These are phyloP conservation scores for Bacidia gigantensis DNA, from an alignment of 495 filamentous ascomycete species.

Conservation along the genomic window DNA sequence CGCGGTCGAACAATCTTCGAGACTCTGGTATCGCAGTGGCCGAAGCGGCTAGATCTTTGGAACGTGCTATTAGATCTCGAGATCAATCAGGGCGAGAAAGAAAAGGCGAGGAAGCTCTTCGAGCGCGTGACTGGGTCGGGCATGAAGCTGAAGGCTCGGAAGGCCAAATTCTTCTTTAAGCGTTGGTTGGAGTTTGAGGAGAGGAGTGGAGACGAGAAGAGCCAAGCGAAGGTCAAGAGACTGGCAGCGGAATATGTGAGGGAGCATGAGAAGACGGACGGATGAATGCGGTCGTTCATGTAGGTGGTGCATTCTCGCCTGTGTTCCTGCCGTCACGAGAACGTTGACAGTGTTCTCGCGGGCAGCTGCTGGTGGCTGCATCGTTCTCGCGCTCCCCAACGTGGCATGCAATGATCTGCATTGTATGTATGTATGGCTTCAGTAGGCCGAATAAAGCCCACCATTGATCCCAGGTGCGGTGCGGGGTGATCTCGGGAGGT, in stretches of 20 bases:
- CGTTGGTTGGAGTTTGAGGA: conserved; percentile 73
- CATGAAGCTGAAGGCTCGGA: conserved; percentile 48
- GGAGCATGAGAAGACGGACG: conserved; percentile 34
- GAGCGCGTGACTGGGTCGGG: conserved; percentile 46
- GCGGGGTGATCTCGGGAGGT: neutral
- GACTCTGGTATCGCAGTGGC: conserved; percentile 66
- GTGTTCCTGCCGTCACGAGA: neutral
- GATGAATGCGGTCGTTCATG: too few species aligned
- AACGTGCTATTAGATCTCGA: conserved; percentile 83
- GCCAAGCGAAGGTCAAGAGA: conserved; percentile 55
- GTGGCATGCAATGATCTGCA: neutral
- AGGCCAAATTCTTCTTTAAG: conserved; percentile 70
- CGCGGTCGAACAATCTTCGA: conserved; percentile 92
- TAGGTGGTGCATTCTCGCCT: too few species aligned
- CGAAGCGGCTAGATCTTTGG: conserved; percentile 83
- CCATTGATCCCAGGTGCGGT: neutral
- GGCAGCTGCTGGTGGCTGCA: neutral
- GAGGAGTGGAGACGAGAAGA: conserved; percentile 56
- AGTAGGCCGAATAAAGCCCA: neutral
- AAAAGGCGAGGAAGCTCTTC: conserved; percentile 59
- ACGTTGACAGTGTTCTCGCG: neutral
- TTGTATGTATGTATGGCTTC: neutral
- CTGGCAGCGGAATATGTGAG: conserved; percentile 58
- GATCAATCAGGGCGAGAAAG: conserved; percentile 47
- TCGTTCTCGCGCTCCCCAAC: neutral